Base-by-base conservation (phyloP, 139 green algal genomes). In the Chloropicon primus region DNA sequence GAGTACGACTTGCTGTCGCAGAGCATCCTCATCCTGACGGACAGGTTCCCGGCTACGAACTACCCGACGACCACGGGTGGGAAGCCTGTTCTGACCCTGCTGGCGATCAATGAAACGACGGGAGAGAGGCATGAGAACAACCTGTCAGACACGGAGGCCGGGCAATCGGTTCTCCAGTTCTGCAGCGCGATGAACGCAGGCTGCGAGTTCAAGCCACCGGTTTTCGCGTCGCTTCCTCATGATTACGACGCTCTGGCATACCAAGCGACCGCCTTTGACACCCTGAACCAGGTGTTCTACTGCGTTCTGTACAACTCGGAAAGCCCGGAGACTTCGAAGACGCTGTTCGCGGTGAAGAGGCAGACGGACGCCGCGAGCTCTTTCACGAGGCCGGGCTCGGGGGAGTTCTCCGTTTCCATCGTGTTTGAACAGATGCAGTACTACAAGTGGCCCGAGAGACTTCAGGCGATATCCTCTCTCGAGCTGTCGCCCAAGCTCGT, bases 401-500 rank as follows among this genome's bases (percentile, higher is more conserved):
- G 73, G 2, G 2, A 28, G 10, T 76, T 27, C 25, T 54, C 27
- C 17, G 28, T 76, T 2, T 23, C 17, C 73, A 27, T 76, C 73
- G 2, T 53, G 23, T 76, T 27, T 27, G 73, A 76, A 25, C 27
- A 29, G 22, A 54, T 76, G 17, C 73, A 76, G 73, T 76, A 76
- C 73, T 76, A 76, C 73, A 76, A 54, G 73, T 76, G 73, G 73
- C 73, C 73, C 17, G 17, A 76, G 25, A 28, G 28, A 25, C 73
- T 76, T 2, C 17, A 26, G 21, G 24, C 27, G 17, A 41, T 76
- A 22, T 54, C 28, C 21, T 76, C 27, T 25, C 73, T 76, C 23
- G 73, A 76, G 25, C 28, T 76, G 23, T 27, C 73, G 73, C 73
- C 73, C 2, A 29, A 28, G 24, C 27, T 76, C 25, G 28, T 28